Conservation (phyloP, 306 rosid genomes). For the Castanea mollissima region DNA sequence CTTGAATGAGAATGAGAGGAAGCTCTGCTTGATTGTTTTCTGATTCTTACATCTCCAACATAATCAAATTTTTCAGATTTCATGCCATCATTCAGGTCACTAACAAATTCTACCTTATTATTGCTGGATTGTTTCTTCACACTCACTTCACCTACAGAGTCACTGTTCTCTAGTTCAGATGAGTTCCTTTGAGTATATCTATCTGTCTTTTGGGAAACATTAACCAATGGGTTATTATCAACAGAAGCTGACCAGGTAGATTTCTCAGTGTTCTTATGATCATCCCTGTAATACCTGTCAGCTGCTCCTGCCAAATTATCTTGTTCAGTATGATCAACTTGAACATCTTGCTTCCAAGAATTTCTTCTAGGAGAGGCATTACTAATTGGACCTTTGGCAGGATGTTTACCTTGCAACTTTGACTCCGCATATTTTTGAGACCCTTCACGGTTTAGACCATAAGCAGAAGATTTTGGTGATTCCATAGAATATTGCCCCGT, state of each 20-base stretch:
- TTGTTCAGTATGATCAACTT: slow-evolving; percentile 26
- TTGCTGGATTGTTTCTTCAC: slow-evolving; percentile 41
- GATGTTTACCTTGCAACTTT: slow-evolving; percentile 33
- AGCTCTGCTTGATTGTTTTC: slow-evolving; percentile 34
- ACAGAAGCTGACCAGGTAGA: slow-evolving; percentile 33
- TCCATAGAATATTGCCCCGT: slow-evolving; percentile 52
- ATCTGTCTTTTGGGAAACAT: slow-evolving; percentile 35
- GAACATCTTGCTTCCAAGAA: slow-evolving; percentile 34
- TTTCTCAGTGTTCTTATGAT: slow-evolving; percentile 29
- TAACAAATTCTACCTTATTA: slow-evolving; percentile 34
- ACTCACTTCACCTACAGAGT: slow-evolving; percentile 26
- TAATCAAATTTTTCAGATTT: slow-evolving; percentile 40
- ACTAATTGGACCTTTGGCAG: slow-evolving; percentile 34
- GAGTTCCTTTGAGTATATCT: slow-evolving; percentile 36
- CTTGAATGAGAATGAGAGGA: slow-evolving; percentile 45
- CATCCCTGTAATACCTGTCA: slow-evolving; percentile 30
- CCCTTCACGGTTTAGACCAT: slow-evolving; percentile 35
- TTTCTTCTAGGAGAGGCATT: slow-evolving; percentile 25
- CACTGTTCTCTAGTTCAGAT: slow-evolving; percentile 40
- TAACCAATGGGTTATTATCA: slow-evolving; percentile 32
- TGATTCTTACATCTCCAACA: slow-evolving; percentile 39
- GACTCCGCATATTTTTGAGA: slow-evolving; percentile 25
- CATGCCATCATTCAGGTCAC: slow-evolving; percentile 30
- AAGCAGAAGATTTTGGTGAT: slow-evolving; percentile 31
- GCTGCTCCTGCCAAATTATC: slow-evolving; percentile 30